Conservation (phyloP, 2,329 filamentous ascomycete genomes). For the Colletotrichum sp. region DNA sequence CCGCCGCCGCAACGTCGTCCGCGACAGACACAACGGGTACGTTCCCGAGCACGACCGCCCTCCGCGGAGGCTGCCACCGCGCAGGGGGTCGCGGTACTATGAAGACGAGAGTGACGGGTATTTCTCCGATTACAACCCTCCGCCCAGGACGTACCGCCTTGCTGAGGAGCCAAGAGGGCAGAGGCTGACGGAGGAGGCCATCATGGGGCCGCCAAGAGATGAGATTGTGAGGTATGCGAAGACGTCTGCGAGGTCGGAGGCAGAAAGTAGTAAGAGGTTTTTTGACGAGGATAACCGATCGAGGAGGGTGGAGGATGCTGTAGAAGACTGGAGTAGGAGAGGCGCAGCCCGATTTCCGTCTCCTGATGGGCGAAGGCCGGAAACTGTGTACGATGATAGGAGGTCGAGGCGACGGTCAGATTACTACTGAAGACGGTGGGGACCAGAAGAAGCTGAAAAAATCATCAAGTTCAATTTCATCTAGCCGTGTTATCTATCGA, state of each 20-base stretch:
- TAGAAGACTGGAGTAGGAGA: conserved; percentile 11
- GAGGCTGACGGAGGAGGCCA: background rate
- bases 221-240: conserved; percentile 12
- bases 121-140: background rate
- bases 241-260: background rate
- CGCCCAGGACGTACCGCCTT: background rate
- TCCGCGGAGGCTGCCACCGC: conserved; percentile 1
- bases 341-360: background rate
- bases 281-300: background rate
- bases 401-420: background rate
- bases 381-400: background rate
- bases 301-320: background rate
- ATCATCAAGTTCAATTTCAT: background rate
- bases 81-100: conserved; percentile 2
- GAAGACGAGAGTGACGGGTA: conserved; percentile 18
- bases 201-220: background rate
- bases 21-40: conserved; percentile 10
- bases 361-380: background rate
- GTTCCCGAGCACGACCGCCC: background rate
- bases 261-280: background rate
- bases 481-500: conserved; percentile 3
- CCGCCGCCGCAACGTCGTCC: conserved; percentile 16
- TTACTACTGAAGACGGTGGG: background rate
- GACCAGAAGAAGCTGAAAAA: background rate
- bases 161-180: background rate